Conservation (phyloP, 371 early-diverging fungal genomes). For the Dichotomocladium elegans region DNA sequence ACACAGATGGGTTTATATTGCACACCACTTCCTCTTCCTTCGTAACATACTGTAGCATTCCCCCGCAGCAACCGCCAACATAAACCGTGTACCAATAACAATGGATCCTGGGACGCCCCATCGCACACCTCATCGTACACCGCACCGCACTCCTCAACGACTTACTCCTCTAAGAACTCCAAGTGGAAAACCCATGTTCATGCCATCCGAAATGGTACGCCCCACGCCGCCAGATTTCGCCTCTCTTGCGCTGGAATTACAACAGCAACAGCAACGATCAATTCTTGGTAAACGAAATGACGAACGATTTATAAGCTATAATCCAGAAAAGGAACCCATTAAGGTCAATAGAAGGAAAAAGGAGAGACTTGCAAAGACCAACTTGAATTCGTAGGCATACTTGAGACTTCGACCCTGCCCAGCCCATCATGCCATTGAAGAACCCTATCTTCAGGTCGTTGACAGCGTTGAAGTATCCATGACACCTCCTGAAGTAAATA, state of each 20-base stretch:
- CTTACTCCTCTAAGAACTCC: conserved; percentile 9
- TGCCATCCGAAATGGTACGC: not conserved
- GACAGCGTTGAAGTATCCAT: conserved; percentile 40
- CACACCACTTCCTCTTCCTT: too few relatives aligned
- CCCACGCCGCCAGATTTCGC: conserved; percentile 9
- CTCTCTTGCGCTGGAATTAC: conserved; percentile 6
- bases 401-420: conserved; percentile 38
- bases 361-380: not conserved
- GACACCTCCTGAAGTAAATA: conserved; percentile 41
- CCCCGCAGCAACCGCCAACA: too few relatives aligned
- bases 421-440: conserved; percentile 6
- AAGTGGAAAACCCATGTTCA: conserved; percentile 2
- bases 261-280: not conserved
- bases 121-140: conserved; percentile 12
- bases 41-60: too few relatives aligned
- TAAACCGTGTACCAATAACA: too few relatives aligned
- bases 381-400: conserved; percentile 34
- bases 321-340: conserved; percentile 25
- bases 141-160: conserved; percentile 7
- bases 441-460: conserved; percentile 48
- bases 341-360: conserved; percentile 5
- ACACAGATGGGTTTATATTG: too few relatives aligned
- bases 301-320: conserved; percentile 18
- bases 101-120: not conserved
- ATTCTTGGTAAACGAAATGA: conserved; percentile 6